These are phyloP conservation scores for Sporobolomyces pararoseus DNA, from an alignment of 768 basidiomycete genomes.

Conservation along the genomic window DNA sequence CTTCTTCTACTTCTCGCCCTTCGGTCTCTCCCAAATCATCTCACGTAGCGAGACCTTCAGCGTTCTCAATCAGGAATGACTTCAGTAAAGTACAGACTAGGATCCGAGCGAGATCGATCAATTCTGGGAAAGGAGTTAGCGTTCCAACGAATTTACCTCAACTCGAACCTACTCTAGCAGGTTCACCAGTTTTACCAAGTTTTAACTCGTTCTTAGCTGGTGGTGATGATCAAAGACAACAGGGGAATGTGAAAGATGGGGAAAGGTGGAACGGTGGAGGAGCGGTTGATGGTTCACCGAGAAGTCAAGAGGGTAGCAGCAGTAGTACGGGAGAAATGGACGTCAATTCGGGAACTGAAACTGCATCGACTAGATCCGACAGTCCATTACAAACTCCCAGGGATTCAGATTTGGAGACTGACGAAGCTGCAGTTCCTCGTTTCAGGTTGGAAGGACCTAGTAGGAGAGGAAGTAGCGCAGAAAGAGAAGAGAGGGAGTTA, in stretches of 20 bases:
- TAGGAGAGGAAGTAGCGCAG: conserved; percentile 24
- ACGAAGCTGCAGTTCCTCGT: not conserved
- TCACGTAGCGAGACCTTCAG: conserved; percentile 16
- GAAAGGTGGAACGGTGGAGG: not conserved
- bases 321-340: not conserved
- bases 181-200: conserved; percentile 19
- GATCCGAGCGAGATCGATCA: conserved; percentile 30
- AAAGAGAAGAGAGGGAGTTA: conserved; percentile 18
- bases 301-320: not conserved
- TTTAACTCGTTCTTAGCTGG: not conserved
- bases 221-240: too few species aligned
- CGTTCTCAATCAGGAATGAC: conserved; percentile 13
- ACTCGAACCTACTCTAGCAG: conserved; percentile 28
- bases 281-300: not conserved
- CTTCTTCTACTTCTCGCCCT: conserved; percentile 7
- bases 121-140: conserved; percentile 14
- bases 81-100: conserved; percentile 13
- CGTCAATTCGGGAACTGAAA: conserved; percentile 16
- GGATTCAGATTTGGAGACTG: conserved; percentile 16
- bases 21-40: conserved; percentile 8
- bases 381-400: conserved; percentile 20
- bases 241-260: not conserved
- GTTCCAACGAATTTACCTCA: not conserved
- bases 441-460: conserved; percentile 16
- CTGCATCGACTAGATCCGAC: conserved; percentile 25